Evolutionary conservation across 2,329 filamentous ascomycete genomes (phyloP).

Genomic region (Fusarium camptoceras): DNA sequence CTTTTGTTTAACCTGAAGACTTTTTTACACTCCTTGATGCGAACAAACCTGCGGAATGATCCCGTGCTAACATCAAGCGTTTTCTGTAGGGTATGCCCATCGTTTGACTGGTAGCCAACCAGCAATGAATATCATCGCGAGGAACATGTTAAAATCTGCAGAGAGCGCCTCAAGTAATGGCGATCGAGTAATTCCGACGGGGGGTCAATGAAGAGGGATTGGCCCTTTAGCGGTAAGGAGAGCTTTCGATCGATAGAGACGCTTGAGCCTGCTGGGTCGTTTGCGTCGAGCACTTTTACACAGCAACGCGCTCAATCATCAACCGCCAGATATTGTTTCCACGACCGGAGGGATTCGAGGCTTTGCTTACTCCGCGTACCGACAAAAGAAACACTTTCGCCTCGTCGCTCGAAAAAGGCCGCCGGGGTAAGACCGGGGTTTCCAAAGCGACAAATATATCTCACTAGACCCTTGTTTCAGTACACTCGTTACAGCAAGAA

Average conservation of each 20-base stretch:
- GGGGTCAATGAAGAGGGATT: fast-evolving
- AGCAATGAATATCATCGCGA: not conserved
- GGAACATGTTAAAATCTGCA: not conserved
- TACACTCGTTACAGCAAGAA: not conserved
- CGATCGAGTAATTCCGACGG: not conserved
- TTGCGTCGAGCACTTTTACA: too few relatives aligned
- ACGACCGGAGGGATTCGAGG: not conserved
- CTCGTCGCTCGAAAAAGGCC: not conserved
- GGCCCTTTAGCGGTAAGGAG: too few relatives aligned
- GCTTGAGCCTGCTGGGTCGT: not conserved
- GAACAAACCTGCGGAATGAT: not conserved
- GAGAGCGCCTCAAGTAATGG: not conserved
- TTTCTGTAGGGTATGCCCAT: not conserved
- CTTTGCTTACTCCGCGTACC: not conserved
- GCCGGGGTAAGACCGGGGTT: too few relatives aligned
- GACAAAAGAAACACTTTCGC: not conserved
- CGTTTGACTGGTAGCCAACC: not conserved
- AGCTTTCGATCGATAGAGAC: too few relatives aligned
- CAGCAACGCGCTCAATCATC: not conserved
- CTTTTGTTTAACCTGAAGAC: not conserved
- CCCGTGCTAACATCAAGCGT: not conserved
- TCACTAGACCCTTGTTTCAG: not conserved
- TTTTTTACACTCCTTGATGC: fast-evolving
- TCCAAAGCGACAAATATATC: not conserved
- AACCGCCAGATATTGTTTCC: not conserved